phyloP scores from a whole-genome alignment of 2,329 filamentous ascomycete genomes.

The Claviceps sp. region DNA sequence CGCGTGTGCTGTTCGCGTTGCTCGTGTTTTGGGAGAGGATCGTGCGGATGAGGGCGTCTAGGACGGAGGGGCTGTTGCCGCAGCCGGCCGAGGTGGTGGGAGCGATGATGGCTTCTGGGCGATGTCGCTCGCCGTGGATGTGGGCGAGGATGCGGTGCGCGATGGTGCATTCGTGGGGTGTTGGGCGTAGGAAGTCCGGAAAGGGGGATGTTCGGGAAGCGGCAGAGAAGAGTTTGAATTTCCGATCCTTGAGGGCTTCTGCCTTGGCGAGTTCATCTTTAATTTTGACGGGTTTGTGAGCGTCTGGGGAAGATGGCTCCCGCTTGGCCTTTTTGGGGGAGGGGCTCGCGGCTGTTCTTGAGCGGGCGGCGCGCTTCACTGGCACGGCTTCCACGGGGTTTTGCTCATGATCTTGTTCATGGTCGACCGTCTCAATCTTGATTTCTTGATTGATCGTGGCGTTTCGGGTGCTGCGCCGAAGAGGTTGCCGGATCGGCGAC shows the following conservation, averaged over 20 bases:
- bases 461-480: slow-evolving; percentile 4
- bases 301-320: neutral
- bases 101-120: slow-evolving; percentile 47
- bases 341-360: slow-evolving; percentile 7
- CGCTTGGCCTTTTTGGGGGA: slow-evolving; percentile 5
- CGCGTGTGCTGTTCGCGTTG: slow-evolving; percentile 43
- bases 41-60: slow-evolving; percentile 38
- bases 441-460: neutral
- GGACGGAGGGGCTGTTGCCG: slow-evolving; percentile 34
- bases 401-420: neutral
- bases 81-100: slow-evolving; percentile 53
- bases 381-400: neutral
- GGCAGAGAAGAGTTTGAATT: slow-evolving; percentile 28
- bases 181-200: slow-evolving; percentile 53
- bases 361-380: slow-evolving; percentile 15
- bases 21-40: slow-evolving; percentile 42
- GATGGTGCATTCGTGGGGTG: slow-evolving; percentile 50
- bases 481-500: neutral
- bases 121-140: slow-evolving; percentile 49
- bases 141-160: slow-evolving; percentile 52
- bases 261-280: slow-evolving; percentile 6
- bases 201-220: slow-evolving; percentile 43
- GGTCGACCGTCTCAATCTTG: neutral
- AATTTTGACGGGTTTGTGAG: neutral
- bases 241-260: slow-evolving; percentile 24